Conservation (phyloP, 2,329 filamentous ascomycete species). For the Monilinia fructicola region DNA sequence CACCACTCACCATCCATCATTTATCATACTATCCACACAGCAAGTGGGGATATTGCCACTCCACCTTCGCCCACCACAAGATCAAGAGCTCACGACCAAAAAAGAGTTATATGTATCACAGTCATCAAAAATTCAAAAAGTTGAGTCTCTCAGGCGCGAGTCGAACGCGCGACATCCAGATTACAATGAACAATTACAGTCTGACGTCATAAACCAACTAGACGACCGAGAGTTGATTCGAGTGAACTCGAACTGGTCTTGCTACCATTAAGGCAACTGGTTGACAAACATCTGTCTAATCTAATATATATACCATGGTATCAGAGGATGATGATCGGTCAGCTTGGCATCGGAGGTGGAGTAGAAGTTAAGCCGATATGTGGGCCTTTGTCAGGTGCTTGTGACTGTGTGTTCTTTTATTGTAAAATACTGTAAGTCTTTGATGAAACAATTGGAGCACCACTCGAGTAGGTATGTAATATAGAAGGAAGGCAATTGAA, state of each 20-base stretch:
- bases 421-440: neutral
- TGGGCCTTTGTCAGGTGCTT: neutral
- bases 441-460: neutral
- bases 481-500: neutral
- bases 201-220: conserved; percentile 23
- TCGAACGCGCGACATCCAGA: conserved; percentile 20
- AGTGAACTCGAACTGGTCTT: conserved; percentile 16
- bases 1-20: neutral
- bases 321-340: no score
- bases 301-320: neutral
- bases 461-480: no score
- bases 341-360: neutral
- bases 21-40: neutral
- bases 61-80: neutral
- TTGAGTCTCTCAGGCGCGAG: conserved; percentile 2
- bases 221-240: conserved; percentile 17
- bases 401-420: neutral
- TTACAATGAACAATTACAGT: conserved; percentile 11
- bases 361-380: neutral
- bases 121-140: neutral
- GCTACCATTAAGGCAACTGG: neutral
- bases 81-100: neutral
- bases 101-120: neutral
- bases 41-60: no score
- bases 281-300: fast-evolving